Conservation (phyloP, 1,284 basidiomycete species). For the Ceratobasidium sp. region DNA sequence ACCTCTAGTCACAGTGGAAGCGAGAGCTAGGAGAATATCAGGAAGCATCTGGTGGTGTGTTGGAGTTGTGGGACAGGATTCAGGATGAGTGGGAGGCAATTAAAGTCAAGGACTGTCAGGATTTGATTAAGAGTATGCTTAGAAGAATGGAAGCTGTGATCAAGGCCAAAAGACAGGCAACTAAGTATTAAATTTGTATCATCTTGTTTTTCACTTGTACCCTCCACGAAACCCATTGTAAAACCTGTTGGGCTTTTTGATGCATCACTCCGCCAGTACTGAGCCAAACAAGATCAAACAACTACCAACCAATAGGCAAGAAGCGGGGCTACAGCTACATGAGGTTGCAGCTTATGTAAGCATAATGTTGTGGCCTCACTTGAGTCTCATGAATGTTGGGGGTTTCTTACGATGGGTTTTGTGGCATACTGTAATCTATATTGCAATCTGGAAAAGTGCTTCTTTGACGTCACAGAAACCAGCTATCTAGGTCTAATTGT, state of each 20-base stretch:
- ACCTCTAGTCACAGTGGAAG: constrained; percentile 16
- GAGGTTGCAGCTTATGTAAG: too few species aligned
- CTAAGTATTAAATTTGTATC: too few species aligned
- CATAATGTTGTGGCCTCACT: too few species aligned
- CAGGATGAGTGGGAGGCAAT: constrained; percentile 14
- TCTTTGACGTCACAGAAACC: too few species aligned
- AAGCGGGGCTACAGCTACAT: not conserved
- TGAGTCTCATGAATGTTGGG: not conserved
- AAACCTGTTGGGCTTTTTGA: not conserved
- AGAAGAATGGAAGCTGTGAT: not conserved
- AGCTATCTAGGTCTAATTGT: too few species aligned
- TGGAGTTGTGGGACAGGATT: constrained; percentile 11
- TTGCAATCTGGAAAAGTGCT: too few species aligned
- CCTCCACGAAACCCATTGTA: too few species aligned
- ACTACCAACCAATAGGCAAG: not conserved
- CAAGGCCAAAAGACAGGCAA: too few species aligned
- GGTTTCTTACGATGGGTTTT: not conserved
- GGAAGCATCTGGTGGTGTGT: not conserved
- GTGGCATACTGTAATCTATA: not conserved
- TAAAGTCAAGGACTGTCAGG: constrained; percentile 25
- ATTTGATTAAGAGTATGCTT: constrained; percentile 13
- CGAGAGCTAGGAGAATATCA: not conserved
- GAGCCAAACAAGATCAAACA: not conserved
- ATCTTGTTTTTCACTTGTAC: too few species aligned
- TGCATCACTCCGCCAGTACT: not conserved